Base-by-base conservation (phyloP, 2,329 filamentous ascomycete species). In the Diaporthe vexans region DNA sequence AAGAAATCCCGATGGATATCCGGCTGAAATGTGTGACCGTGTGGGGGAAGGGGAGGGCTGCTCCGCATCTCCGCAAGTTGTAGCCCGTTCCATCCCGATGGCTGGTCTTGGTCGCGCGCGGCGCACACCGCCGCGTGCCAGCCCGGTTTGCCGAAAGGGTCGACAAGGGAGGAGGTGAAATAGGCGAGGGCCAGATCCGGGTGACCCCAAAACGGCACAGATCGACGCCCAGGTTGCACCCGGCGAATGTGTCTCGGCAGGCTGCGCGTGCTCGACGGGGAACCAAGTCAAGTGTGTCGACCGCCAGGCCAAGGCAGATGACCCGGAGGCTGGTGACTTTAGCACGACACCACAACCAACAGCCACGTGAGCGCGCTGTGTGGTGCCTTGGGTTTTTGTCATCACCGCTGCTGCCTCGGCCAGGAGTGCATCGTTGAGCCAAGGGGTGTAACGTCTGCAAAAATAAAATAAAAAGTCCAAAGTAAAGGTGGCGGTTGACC, bases 161-260 rank as follows among this genome's bases (percentile, higher is more conserved):
- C 51, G 56, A 43, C 46, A 58, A 48, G 65, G 37, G 57, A 40
- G 21, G 40, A 51, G 46, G 54, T 17, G 13, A 63, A 63, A 54
- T 63, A 71, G 69, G 56, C 72, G 54, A 70, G 57, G 19, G 54
- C 46, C 68, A 71, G 54, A 58, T 35, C 58, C 52, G 56, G 58
- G 33, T 43, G 43, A 51, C 43, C 52, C 63, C 52, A 67, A 48
- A 61, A 17, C 21, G 33, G 57, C 19, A 73, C 54, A 51, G 70
- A 73, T 75, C 70, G 46, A 71, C 73, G 63, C 35, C 61, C 17
- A 73, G 63, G 61, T 51, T 56, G 40, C 54, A 75, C 48, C 73
- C 70, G 73, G 61, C 68, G 43, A 70, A 29, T 56, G 17, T 54
- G 74, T 73, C 63, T 73, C 63, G 70, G 63, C 21, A 51, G 70